These are phyloP conservation scores for Nakazawaea ishiwadae DNA, from an alignment of 805 yeast genomes.

Conservation along the genomic window DNA sequence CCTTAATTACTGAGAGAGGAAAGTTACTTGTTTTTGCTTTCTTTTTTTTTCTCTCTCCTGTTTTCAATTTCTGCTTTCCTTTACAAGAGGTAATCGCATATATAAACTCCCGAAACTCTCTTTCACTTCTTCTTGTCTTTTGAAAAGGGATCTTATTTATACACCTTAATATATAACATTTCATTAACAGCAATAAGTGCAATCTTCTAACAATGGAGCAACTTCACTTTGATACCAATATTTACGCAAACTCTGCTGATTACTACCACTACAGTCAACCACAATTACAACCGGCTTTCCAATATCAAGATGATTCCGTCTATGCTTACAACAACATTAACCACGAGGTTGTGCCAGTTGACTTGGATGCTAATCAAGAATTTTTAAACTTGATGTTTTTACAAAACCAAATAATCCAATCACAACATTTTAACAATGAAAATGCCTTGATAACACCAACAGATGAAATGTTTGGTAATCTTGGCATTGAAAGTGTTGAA, in stretches of 20 bases:
- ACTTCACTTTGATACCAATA: conserved; percentile 5
- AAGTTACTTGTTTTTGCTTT: no score
- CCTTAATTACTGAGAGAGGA: no score
- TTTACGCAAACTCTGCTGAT: conserved; percentile 1
- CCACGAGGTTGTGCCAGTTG: background rate
- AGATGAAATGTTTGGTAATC: conserved; percentile 2
- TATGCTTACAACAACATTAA: background rate
- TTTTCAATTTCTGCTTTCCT: no score
- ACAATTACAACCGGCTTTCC: conserved; percentile 8
- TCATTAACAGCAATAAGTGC: no score
- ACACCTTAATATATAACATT: no score
- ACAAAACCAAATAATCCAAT: conserved; percentile 8
- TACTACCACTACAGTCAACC: background rate
- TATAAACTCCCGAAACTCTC: no score
- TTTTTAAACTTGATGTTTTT: conserved; percentile 6
- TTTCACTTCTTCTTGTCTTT: background rate
- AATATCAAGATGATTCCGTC: background rate
- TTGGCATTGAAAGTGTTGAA: background rate
- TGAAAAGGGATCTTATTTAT: background rate
- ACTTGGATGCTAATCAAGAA: conserved; percentile 7
- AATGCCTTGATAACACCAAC: conserved; percentile 6
- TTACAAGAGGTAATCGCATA: no score
- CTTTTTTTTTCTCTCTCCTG: no score
- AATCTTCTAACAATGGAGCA: conserved; percentile 7
- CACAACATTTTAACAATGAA: background rate